These are phyloP conservation scores for Cladosporium sp. DNA, from an alignment of 2,329 filamentous ascomycete species.

Conservation along the genomic window DNA sequence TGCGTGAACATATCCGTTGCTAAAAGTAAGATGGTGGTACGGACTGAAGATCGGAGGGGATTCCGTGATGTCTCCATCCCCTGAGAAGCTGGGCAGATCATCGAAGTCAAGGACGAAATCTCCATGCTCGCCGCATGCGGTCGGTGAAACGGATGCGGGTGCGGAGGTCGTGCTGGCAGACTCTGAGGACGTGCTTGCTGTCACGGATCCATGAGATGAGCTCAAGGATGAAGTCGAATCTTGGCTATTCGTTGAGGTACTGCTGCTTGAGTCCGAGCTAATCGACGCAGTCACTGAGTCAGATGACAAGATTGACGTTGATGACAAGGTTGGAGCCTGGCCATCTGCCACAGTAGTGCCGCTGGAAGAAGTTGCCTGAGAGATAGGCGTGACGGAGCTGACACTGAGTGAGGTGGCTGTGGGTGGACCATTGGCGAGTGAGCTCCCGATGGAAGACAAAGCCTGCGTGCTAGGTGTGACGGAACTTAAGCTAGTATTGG, in stretches of 20 bases:
- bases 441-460: conserved; percentile 1
- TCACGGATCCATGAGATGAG: not conserved
- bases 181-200: not conserved
- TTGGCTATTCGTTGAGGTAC: not conserved
- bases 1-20: conserved; percentile 52
- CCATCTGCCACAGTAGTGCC: not conserved
- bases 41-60: conserved; percentile 48
- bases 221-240: not conserved
- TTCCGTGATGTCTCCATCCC: conserved; percentile 36
- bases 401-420: not conserved
- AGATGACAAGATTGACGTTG: not conserved
- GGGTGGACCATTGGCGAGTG: not conserved
- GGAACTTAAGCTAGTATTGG: not conserved
- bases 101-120: conserved; percentile 43
- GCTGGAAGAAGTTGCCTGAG: not conserved
- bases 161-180: conserved; percentile 20
- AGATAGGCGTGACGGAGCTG: not conserved
- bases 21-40: conserved; percentile 54
- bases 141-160: conserved; percentile 24
- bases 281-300: not conserved
- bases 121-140: conserved; percentile 46
- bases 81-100: conserved; percentile 38
- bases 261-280: not conserved
- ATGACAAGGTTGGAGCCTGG: not conserved
- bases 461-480: not conserved